A percentile compares a stretch with the other conserved stretches of the same genome.
Conservation (phyloP, 139 green algal genomes). For the Raphidocelis subcapitata region DNA sequence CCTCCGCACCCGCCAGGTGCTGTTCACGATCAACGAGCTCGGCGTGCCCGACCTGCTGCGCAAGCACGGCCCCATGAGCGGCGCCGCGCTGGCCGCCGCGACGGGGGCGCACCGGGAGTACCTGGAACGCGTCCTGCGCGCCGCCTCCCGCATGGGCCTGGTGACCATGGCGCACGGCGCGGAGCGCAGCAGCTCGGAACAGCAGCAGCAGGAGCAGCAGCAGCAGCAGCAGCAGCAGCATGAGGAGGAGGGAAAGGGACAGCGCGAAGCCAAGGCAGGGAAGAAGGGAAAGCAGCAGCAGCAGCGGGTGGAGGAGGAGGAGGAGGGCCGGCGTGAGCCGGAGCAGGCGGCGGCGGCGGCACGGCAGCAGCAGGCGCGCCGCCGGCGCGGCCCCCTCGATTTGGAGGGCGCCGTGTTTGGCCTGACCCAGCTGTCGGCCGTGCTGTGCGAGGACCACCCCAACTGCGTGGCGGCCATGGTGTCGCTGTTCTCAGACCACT, state of each 20-base stretch:
- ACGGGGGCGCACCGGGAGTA: constrained; percentile 14
- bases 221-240: too few species aligned
- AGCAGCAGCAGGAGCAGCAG: too few species aligned
- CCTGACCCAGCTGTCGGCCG: constrained; percentile 24
- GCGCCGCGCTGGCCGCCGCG: constrained; percentile 10
- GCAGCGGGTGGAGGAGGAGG: too few species aligned
- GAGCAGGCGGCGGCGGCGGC: too few species aligned
- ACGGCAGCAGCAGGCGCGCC: too few species aligned
- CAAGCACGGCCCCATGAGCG: constrained; percentile 10
- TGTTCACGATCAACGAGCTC: constrained; percentile 22
- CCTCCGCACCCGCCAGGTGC: too few species aligned
- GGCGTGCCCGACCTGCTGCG: constrained; percentile 13
- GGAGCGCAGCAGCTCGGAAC: too few species aligned
- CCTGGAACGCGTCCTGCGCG: constrained; percentile 12
- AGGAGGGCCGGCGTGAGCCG: too few species aligned
- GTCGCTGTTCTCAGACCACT: constrained; percentile 26
- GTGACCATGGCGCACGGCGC: too few species aligned
- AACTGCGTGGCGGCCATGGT: constrained; percentile 31
- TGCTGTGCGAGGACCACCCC: constrained; percentile 16
- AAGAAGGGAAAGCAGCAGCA: too few species aligned
- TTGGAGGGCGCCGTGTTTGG: background rate
- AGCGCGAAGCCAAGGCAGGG: background rate
- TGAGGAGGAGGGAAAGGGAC: background rate
- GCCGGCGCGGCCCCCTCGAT: too few species aligned
- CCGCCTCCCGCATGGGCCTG: constrained; percentile 8